These are phyloP conservation scores for Eragrostis nindensis DNA, from an alignment of 176 grass and related monocot genomes.

Conservation along the genomic window DNA sequence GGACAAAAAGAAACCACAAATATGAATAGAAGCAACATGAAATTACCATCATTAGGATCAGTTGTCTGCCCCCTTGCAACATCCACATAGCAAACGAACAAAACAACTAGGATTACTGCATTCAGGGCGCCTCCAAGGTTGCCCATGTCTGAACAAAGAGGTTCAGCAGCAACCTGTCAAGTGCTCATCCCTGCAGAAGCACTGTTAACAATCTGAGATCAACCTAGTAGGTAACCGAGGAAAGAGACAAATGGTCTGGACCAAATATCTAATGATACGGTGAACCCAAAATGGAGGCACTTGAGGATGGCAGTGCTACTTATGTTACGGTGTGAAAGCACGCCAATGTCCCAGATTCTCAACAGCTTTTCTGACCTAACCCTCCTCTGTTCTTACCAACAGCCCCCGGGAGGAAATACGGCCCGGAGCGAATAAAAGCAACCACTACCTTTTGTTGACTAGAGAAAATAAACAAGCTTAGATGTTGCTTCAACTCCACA, in stretches of 20 bases:
- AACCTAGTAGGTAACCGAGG: not conserved
- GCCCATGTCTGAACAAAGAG: conserved; percentile 49
- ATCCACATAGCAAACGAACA: conserved; percentile 46
- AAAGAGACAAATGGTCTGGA: conserved; percentile 9
- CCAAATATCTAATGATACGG: not conserved
- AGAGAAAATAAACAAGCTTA: conserved; percentile 22
- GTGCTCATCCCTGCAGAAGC: conserved; percentile 21
- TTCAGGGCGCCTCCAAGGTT: conserved; percentile 29
- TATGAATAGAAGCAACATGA: not conserved
- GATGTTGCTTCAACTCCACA: conserved; percentile 27
- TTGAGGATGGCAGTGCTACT: not conserved
- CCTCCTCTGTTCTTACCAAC: conserved; percentile 15
- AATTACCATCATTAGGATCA: conserved; percentile 83
- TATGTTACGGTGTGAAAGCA: conserved; percentile 40
- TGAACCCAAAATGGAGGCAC: conserved; percentile 19
- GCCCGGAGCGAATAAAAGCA: conserved; percentile 8
- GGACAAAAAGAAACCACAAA: not conserved
- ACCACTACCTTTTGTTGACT: conserved; percentile 30
- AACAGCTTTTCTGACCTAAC: conserved; percentile 31
- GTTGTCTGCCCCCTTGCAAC: conserved; percentile 51
- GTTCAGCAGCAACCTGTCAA: conserved; percentile 32
- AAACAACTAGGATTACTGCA: conserved; percentile 42
- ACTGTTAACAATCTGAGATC: conserved; percentile 23
- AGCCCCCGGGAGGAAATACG: conserved; percentile 22
- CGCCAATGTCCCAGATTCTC: conserved; percentile 20